Evolutionary conservation across 345 rosid species (phyloP), one percentile per base, ranked within the genome.

Genomic region (Viola odorata): DNA sequence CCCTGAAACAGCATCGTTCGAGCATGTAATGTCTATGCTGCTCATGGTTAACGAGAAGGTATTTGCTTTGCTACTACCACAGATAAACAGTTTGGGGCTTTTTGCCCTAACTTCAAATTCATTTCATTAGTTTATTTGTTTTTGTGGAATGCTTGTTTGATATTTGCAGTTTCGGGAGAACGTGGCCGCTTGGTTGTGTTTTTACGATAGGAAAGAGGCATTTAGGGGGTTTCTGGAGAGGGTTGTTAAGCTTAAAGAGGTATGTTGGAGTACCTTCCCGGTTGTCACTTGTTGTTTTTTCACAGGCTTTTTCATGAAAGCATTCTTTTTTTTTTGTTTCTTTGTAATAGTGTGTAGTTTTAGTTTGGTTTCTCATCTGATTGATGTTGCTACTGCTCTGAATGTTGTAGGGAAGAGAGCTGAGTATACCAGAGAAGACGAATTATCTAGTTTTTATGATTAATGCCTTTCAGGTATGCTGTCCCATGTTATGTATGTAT

Each of bases 1-100:
- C 2, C 76, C 91, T 0, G 88, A 81, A 67, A 78, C 88, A 0
- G 91, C 95, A 0, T 75, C 91, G 5, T 90, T 84, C 58, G 97
- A 94, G 86, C 99, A 94, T 69, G 87, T 87, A 5, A 94, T 94
- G 95, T 94, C 97, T 12, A 87, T 94, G 96, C 87, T 90, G 60
- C 88, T 94, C 59, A 94, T 94, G 97, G 78, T 94, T 51, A 92
- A 92, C 64, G 98, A 88, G 81, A 88, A 88, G 96, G 95, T 87
- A 67, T 70, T 37, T 56, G 37, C 45, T 37, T 50, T 47, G n/a
- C 0, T 10, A 13, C 12, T 10, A 9, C 50, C 13, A 9, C 50
- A 9, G 5, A 0, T 47, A 4, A 14, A 13, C 1, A 37, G 32
- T 15, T 13, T 58, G n/a, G 32, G 32, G 32, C 32, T 23, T 23